Conservation (phyloP, 768 basidiomycete genomes). For the Hericium rajendrae region DNA sequence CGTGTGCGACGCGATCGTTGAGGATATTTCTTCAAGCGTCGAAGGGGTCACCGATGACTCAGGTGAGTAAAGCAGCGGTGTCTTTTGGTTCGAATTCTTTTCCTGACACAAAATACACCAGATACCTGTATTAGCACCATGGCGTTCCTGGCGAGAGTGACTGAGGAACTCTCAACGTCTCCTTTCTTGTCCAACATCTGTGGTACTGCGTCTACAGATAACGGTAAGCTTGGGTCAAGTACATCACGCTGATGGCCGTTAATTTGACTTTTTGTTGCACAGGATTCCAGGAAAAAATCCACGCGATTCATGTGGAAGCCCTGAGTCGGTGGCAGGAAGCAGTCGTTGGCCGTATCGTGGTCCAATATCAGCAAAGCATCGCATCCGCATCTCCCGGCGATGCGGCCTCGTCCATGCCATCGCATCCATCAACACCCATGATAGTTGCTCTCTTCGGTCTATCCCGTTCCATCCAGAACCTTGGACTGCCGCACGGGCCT, state of each 20-base stretch:
- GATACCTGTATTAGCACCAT: constrained; percentile 7
- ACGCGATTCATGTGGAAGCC: constrained; percentile 33
- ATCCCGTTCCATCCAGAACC: background rate
- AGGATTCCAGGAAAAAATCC: constrained; percentile 43
- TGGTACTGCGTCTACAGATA: background rate
- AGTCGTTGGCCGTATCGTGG: constrained; percentile 21
- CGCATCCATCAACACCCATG: background rate
- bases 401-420: background rate
- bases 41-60: background rate
- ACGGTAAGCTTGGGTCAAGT: background rate
- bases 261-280: background rate
- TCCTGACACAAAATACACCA: background rate
- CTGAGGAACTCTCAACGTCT: constrained; percentile 10
- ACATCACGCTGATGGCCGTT: too few relatives aligned
- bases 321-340: constrained; percentile 45
- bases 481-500: background rate
- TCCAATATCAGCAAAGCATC: constrained; percentile 2
- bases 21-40: background rate
- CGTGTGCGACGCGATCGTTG: background rate
- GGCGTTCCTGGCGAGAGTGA: constrained; percentile 12
- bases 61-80: background rate
- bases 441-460: background rate
- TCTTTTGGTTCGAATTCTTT: background rate
- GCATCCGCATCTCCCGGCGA: background rate
- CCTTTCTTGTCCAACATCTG: constrained; percentile 7